phyloP scores from a whole-genome alignment of 306 rosid genomes.

The Luffa aegyptiaca region DNA sequence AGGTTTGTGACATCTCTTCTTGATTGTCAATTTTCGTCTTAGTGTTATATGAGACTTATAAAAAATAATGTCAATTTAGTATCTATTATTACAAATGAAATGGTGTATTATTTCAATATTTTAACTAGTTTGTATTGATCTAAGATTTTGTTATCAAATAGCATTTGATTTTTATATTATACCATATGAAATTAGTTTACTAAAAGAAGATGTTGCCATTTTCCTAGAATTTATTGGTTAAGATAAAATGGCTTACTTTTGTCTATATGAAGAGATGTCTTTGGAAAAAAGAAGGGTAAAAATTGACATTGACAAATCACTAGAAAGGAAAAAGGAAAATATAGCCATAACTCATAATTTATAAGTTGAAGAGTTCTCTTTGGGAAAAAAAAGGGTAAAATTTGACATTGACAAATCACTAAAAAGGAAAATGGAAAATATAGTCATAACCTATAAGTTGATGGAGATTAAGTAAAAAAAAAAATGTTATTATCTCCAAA shows the following conservation, averaged over 20 bases:
- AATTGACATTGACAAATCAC: background rate
- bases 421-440: too few relatives aligned
- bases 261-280: background rate
- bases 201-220: background rate
- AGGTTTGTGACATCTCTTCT: too few relatives aligned
- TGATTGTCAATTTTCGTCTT: too few relatives aligned
- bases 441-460: background rate
- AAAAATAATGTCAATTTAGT: background rate
- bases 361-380: too few relatives aligned
- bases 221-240: background rate
- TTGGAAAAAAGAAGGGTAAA: background rate
- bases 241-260: background rate
- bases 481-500: too few relatives aligned
- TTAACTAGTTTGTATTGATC: background rate
- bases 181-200: background rate
- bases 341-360: background rate
- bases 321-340: background rate
- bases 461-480: too few relatives aligned
- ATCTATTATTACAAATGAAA: background rate
- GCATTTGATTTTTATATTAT: background rate
- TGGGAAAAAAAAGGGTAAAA: too few relatives aligned
- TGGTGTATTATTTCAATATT: too few relatives aligned
- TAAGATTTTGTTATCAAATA: too few relatives aligned
- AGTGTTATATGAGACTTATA: background rate
- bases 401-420: too few relatives aligned